A percentile compares a stretch with the other conserved stretches of the same genome.
Conservation (phyloP, 116 monocot species). For the Cymodocea nodosa region DNA sequence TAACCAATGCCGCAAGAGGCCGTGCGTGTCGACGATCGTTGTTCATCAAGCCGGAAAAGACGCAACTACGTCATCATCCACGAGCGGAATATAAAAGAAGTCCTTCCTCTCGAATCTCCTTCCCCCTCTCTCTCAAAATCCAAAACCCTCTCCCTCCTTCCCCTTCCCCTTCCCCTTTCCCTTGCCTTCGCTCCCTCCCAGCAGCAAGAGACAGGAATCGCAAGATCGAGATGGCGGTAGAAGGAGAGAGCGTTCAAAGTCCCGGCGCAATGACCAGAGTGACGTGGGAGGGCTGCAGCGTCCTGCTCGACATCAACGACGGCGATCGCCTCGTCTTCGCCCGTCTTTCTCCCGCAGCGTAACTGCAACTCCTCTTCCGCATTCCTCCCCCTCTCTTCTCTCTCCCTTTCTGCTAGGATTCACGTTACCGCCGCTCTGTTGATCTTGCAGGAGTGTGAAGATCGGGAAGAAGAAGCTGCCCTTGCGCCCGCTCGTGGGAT, state of each 20-base stretch:
- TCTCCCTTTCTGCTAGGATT: not conserved
- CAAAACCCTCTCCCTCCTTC: too few species aligned
- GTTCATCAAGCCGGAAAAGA: too few species aligned
- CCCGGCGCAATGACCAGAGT: constrained; percentile 3
- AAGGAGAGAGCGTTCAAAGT: not conserved
- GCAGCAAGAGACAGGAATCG: not conserved
- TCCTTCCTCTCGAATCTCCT: too few species aligned
- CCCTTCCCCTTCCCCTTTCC: too few species aligned
- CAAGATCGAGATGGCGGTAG: not conserved
- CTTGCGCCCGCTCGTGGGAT: constrained; percentile 61
- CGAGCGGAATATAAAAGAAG: too few species aligned
- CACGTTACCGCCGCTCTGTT: not conserved
- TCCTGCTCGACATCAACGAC: constrained; percentile 90
- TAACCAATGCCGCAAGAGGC: too few species aligned
- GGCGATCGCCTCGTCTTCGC: constrained; percentile 94
- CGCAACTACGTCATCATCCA: too few species aligned
- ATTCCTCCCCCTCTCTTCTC: not conserved
- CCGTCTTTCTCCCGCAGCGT: constrained; percentile 75
- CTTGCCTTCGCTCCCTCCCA: not conserved
- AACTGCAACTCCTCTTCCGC: not conserved
- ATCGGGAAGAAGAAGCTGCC: constrained; percentile 77
- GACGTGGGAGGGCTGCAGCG: constrained; percentile 93
- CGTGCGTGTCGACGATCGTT: too few species aligned
- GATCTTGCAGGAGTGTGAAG: constrained; percentile 44
- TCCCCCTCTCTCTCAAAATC: too few species aligned